A percentile compares a stretch with the other conserved stretches of the same genome.
Evolutionary conservation across 2,329 filamentous ascomycete species (phyloP).

Genomic region (Cladosporium sp.): DNA sequence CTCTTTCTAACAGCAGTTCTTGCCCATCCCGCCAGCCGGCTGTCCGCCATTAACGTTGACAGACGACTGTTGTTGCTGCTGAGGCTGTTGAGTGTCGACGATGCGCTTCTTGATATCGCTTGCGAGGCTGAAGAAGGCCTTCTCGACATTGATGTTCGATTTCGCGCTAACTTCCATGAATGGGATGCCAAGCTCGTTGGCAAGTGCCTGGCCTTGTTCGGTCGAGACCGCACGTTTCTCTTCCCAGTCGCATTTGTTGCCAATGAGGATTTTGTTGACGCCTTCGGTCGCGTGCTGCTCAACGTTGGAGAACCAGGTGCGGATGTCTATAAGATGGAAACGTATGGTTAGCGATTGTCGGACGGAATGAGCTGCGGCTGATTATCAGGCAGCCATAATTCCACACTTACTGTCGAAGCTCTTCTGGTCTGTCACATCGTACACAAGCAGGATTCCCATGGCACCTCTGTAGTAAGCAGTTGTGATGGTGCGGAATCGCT

Average conservation of each 20-base stretch:
- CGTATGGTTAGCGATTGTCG: neutral
- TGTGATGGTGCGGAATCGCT: conserved; percentile 97
- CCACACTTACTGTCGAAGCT: conserved; percentile 83
- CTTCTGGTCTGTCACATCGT: conserved; percentile 95
- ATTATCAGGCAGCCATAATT: neutral
- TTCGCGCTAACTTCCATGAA: conserved; percentile 99
- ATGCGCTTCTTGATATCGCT: conserved; percentile 97
- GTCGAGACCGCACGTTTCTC: conserved; percentile 94
- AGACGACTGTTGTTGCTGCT: conserved; percentile 68
- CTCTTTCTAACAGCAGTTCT: conserved; percentile 63
- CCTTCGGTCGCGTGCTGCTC: conserved; percentile 97
- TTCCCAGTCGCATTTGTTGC: conserved; percentile 99
- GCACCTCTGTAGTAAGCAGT: conserved; percentile 98
- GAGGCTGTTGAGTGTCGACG: conserved; percentile 69
- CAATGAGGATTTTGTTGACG: conserved; percentile 99
- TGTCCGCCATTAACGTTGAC: conserved; percentile 29
- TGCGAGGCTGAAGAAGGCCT: conserved; percentile 93
- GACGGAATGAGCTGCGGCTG: neutral
- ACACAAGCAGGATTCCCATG: conserved; percentile 96
- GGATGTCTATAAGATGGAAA: conserved; percentile 66
- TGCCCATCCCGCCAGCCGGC: conserved; percentile 29
- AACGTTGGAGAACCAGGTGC: conserved; percentile 99
- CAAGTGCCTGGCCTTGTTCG: conserved; percentile 87
- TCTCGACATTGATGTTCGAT: conserved; percentile 99
- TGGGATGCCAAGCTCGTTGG: conserved; percentile 92